phyloP scores from a whole-genome alignment of 768 basidiomycete species.

The Calocera cornea region DNA sequence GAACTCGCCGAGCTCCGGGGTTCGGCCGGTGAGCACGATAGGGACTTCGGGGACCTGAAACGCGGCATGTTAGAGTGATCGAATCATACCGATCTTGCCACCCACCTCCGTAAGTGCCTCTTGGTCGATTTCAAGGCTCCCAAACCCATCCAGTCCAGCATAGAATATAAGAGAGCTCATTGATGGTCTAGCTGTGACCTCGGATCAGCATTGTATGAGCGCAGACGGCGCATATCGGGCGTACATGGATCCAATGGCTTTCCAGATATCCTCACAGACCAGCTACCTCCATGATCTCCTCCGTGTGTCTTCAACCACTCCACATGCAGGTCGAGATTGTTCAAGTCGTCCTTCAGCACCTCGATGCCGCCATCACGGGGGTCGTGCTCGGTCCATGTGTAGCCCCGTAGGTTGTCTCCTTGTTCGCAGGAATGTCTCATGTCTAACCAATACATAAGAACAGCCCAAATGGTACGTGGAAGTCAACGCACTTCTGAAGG shows the following conservation, averaged over 20 bases:
- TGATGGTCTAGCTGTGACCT: slow-evolving; percentile 31
- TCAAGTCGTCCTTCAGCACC: slow-evolving; percentile 61
- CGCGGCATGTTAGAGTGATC: not conserved
- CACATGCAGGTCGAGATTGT: slow-evolving; percentile 76
- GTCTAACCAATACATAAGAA: slow-evolving; percentile 29
- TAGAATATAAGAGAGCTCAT: slow-evolving; percentile 75
- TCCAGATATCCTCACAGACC: slow-evolving; percentile 75
- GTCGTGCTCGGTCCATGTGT: slow-evolving; percentile 83
- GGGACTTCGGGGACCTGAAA: slow-evolving; percentile 59
- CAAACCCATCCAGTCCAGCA: slow-evolving; percentile 74
- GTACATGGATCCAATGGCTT: slow-evolving; percentile 56
- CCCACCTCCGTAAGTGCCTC: slow-evolving; percentile 61
- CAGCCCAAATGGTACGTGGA: not conserved
- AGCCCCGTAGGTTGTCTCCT: slow-evolving; percentile 61
- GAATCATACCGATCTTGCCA: slow-evolving; percentile 7
- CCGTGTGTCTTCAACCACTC: slow-evolving; percentile 77
- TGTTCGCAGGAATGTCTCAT: slow-evolving; percentile 83
- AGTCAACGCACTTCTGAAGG: slow-evolving; percentile 29
- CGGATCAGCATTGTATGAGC: not conserved
- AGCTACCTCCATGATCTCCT: slow-evolving; percentile 71
- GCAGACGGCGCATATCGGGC: slow-evolving; percentile 9
- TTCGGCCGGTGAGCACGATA: slow-evolving; percentile 54
- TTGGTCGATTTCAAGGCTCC: slow-evolving; percentile 65
- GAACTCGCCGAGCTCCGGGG: slow-evolving; percentile 74
- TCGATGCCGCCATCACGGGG: slow-evolving; percentile 75